These are phyloP conservation scores for Lagenidium sp. DNA, from an alignment of 352 stramenopile species.

Conservation along the genomic window DNA sequence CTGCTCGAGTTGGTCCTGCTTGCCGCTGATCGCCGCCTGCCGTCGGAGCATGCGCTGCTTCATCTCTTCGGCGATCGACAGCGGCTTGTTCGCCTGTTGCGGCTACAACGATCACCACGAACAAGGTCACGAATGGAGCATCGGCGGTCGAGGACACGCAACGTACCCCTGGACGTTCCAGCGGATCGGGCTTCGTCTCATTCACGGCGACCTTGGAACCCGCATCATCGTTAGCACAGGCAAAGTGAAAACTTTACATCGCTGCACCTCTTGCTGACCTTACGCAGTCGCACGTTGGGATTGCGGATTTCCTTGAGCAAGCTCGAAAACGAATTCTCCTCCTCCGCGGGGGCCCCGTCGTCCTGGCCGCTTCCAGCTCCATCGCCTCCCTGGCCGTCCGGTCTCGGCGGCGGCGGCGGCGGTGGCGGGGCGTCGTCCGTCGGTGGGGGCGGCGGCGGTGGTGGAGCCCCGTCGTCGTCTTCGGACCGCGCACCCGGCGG, in stretches of 20 bases:
- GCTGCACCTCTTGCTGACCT: too few relatives aligned
- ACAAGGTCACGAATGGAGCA: too few relatives aligned
- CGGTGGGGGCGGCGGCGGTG: conserved; percentile 9
- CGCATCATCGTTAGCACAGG: neutral
- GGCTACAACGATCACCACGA: conserved; percentile 5
- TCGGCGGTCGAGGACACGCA: neutral
- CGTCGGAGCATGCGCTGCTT: conserved; percentile 71
- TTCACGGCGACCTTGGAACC: neutral
- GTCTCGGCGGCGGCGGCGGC: conserved; percentile 10
- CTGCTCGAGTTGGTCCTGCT: conserved; percentile 77
- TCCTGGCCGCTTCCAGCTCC: conserved; percentile 1
- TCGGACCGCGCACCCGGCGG: conserved; percentile 26
- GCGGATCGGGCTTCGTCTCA: conserved; percentile 5
- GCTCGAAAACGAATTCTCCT: conserved; percentile 13
- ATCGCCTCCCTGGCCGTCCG: neutral
- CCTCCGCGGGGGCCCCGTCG: neutral
- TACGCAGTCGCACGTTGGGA: conserved; percentile 10
- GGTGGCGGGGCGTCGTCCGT: conserved; percentile 12
- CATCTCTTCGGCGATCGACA: conserved; percentile 79
- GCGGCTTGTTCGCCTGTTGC: conserved; percentile 24
- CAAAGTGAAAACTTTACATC: too few relatives aligned
- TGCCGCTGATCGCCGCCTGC: conserved; percentile 72
- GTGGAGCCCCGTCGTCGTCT: conserved; percentile 28
- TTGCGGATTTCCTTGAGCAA: conserved; percentile 19
- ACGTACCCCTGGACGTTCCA: conserved; percentile 1